Evolutionary conservation across 805 yeast genomes (phyloP), one percentile per base, ranked within the genome.

Genomic region (Hanseniaspora lindneri): DNA sequence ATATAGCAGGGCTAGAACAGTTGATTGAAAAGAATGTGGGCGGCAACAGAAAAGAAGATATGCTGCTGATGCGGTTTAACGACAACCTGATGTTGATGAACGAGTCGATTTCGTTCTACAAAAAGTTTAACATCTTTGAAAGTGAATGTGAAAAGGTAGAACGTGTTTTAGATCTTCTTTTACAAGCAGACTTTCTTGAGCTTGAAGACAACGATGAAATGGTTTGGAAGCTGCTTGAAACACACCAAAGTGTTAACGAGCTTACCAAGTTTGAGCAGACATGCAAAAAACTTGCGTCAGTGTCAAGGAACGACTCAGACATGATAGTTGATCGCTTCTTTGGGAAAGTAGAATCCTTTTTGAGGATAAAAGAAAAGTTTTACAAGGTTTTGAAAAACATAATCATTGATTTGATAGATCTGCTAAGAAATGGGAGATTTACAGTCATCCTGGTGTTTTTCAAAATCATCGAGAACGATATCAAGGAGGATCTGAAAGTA

Each of bases 391-490:
- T 86, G 49, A 71, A 68, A 41, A 79, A 80, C 44, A 70, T 84
- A n/a, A 77, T 83, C 13, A 76, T 74, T 41, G 77, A 76, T 44
- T 57, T 86, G 32, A 76, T 86, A 9, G 96, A 87, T 61, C 72
- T 82, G 17, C 71, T 83, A 4, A 79, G 83, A 48, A 77, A 74
- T 17, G 82, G 77, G 0, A 85, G 88, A 59, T 63, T 66, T 28
- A 76, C 80, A 28, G 67, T 87, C 54, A 77, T 84, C 1, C 78
- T 79, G 32, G 76, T 88, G 47, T 61, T 83, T 41, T 78, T 86
- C 36, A 83, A 85, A 54, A 75, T 92, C 16, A 70, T 92, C 37
- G 94, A 87, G 54, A 71, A 68, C 54, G 98, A 92, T 62, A 84
- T 82, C 54, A 69, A 73, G 25, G 86, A 84, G 58, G 98, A 92